Conservation (phyloP, 2,329 filamentous ascomycete species). For the Cercospora janseana region DNA sequence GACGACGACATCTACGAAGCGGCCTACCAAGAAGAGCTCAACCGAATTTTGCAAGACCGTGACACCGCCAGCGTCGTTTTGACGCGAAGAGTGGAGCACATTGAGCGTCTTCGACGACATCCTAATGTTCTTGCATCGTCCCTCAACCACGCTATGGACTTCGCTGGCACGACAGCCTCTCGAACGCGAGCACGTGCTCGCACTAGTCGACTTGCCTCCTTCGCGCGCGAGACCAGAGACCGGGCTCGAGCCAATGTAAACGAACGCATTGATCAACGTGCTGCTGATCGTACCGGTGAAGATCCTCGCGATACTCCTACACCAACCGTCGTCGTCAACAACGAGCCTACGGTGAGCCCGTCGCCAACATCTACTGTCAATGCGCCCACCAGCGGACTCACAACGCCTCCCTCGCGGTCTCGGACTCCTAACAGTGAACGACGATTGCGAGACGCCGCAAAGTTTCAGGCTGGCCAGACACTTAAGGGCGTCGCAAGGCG, state of each 20-base stretch:
- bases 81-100: slow-evolving; percentile 49
- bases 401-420: slow-evolving; percentile 18
- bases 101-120: slow-evolving; percentile 25
- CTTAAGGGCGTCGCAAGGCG: slow-evolving; percentile 23
- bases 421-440: slow-evolving; percentile 22
- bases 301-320: slow-evolving; percentile 9
- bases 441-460: slow-evolving; percentile 24
- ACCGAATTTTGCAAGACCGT: slow-evolving; percentile 59
- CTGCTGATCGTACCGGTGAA: slow-evolving; percentile 17
- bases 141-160: slow-evolving; percentile 28
- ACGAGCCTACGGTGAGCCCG: neutral
- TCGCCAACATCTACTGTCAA: slow-evolving; percentile 15
- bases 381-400: slow-evolving; percentile 10
- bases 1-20: slow-evolving; percentile 69
- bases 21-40: slow-evolving; percentile 80
- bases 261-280: slow-evolving; percentile 20
- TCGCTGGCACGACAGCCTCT: slow-evolving; percentile 24
- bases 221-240: slow-evolving; percentile 26
- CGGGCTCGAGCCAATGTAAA: slow-evolving; percentile 24
- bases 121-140: slow-evolving; percentile 26
- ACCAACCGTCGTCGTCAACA: slow-evolving; percentile 13
- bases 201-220: slow-evolving; percentile 23
- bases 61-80: slow-evolving; percentile 58
- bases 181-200: slow-evolving; percentile 22
- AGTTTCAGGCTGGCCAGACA: slow-evolving; percentile 22